Evolutionary conservation across 208 protist species (phyloP), one percentile per base, ranked within the genome.

Genomic region (Trypanosoma congolense): DNA sequence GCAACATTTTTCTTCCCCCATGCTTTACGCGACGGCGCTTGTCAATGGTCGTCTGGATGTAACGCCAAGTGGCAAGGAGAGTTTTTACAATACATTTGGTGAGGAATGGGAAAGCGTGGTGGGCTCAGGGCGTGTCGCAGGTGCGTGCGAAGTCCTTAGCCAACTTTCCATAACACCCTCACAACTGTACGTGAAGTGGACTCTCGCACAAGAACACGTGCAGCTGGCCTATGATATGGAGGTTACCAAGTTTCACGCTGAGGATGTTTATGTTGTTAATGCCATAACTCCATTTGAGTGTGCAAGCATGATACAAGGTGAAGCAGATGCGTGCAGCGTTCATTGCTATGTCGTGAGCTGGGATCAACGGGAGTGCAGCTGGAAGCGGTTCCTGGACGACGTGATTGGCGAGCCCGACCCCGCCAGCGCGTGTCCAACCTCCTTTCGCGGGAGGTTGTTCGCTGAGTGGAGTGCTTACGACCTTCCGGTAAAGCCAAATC

Each of bases 341-440:
- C 52, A 67, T 28, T 66, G 56, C 42, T 68, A 74, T 46, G 45
- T 77, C 6, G 61, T 87, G 53, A 49, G 49, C 19, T 90, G 73
- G 74, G 76, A 90, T 31, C 61, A 71, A 42, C 45, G 54, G 9
- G 35, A 62, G 42, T 66, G 80, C 33, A 75, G 65, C n/a, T 90
- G 77, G 77, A 25, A 51, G 1, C 57, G 70, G 42, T 80, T 90
- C 54, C 47, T 56, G 10, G n/a, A 53, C 26, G 38, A 66, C 21
- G 63, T 90, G 2, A 75, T 93, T 41, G 87, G 87, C 48, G 62
- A 65, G 36, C 51, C 60, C 6, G 65, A 91, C 64, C 61, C 73
- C 12, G 65, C 43, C 3, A 53, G 58, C 6, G 74, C 80, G 18
- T 47, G 28, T 5, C 18, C 40, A 2, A 60, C 61, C 4, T 82